Base-by-base conservation (phyloP, 441 rosid genomes). In the Daphne laureola region DNA sequence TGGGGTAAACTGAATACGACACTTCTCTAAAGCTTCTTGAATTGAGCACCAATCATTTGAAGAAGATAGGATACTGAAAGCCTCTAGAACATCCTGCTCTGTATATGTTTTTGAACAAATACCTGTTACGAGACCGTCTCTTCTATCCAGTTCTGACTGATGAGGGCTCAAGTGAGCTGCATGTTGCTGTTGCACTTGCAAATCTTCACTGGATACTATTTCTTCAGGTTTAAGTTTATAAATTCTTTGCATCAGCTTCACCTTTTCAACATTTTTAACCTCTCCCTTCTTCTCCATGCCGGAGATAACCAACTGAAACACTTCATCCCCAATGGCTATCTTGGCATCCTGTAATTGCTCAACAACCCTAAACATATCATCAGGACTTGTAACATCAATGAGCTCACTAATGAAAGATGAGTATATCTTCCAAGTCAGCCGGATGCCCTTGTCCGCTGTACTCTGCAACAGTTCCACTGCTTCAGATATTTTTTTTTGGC, bases 371-470 rank as follows among this genome's bases (percentile, higher is more conserved):
- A 84, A 12, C 46, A 82, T 66, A 51, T 82, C 93, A 65, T 75
- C 81, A 8, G 75, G 71, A 58, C 61, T 77, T 40, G 62, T 73
- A 76, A 68, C 72, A 75, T 61, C 75, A 55, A 87, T 73, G 14
- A 90, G 87, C 81, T 81, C 93, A 63, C 78, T 84, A 26, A 78
- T 57, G 68, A 86, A 81, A 43, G 77, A 63, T 16, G 75, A 73
- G 60, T 81, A 90, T 25, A 76, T 57, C 68, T 79, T 86, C 79
- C 71, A 51, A 55, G 80, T 78, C 31, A 76, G 83, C 63, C 62
- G 69, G 61, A 68, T 69, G 44, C 95, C 87, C 62, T 62, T 74
- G 15, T 70, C 74, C 66, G 76, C 78, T 85, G 80, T 73, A 45
- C 66, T 58, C 43, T 74, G 55, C 54, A 90, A 78, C 64, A 77